Conservation (phyloP, 108 stramenopile genomes). For the Ochromonas danica region DNA sequence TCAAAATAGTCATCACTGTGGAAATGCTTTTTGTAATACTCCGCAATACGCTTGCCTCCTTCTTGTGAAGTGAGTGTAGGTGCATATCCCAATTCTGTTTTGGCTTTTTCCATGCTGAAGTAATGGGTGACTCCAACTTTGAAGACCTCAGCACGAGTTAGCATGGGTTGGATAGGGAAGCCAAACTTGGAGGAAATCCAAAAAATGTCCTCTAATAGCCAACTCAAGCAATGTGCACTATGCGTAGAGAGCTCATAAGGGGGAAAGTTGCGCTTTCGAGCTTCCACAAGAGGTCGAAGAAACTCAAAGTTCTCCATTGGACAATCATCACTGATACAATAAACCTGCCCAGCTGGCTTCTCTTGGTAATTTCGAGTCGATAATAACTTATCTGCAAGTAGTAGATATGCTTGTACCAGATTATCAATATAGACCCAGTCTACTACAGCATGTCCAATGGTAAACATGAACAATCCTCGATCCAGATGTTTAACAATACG, state of each 20-base stretch:
- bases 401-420: slow-evolving; percentile 21
- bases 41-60: neutral
- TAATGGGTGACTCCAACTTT: slow-evolving; percentile 1
- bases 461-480: neutral
- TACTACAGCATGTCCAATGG: neutral
- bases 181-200: neutral
- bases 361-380: neutral
- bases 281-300: neutral
- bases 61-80: neutral
- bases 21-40: neutral
- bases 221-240: neutral
- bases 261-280: neutral
- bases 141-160: slow-evolving; percentile 10
- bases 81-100: neutral
- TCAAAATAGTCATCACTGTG: neutral
- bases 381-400: neutral
- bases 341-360: slow-evolving; percentile 2
- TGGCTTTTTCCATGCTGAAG: neutral
- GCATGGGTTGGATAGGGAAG: neutral
- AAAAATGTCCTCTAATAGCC: neutral
- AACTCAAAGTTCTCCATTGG: neutral
- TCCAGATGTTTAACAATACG: slow-evolving; percentile 6
- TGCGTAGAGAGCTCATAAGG: neutral
- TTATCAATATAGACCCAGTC: slow-evolving; percentile 24
- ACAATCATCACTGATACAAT: neutral